A percentile compares a stretch with the other conserved stretches of the same genome.
These are phyloP conservation scores for Luzula sylvatica DNA, from an alignment of 176 grass and related monocot species.

Conservation along the genomic window DNA sequence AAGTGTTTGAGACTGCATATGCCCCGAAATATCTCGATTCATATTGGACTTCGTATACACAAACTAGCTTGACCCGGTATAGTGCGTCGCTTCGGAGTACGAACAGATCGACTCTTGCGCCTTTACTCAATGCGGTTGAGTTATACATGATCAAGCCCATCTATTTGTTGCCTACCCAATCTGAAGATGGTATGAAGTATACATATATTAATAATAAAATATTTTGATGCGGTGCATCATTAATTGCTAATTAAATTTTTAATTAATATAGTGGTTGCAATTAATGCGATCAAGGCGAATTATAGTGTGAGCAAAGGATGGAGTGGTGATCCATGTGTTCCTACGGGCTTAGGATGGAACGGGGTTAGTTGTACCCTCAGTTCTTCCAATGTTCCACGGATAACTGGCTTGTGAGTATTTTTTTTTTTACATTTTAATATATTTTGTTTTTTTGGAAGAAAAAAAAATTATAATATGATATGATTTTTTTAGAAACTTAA, in stretches of 20 bases:
- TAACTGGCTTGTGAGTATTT: not conserved
- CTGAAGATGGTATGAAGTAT: constrained; percentile 16
- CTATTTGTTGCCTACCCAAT: not conserved
- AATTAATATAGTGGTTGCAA: constrained; percentile 2
- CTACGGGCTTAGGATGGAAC: not conserved
- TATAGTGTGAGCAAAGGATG: constrained; percentile 23
- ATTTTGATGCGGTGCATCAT: not conserved
- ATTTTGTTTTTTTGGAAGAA: not conserved
- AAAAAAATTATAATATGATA: not conserved
- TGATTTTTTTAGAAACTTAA: not conserved
- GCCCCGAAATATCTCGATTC: constrained; percentile 8
- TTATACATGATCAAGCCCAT: not conserved
- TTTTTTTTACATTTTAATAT: not conserved
- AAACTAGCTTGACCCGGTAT: not conserved
- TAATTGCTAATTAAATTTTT: not conserved
- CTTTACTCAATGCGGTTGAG: constrained; percentile 24
- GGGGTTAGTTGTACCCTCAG: not conserved
- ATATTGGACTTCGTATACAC: not conserved
- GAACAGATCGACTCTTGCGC: constrained; percentile 14
- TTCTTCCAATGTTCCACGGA: not conserved
- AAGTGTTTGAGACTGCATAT: not conserved
- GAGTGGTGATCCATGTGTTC: constrained; percentile 21
- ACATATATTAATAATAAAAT: too few species aligned
- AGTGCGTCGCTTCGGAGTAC: not conserved
- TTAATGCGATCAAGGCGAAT: constrained; percentile 24